Base-by-base conservation (phyloP, 1,284 basidiomycete genomes). In the Marasmius oreades region DNA sequence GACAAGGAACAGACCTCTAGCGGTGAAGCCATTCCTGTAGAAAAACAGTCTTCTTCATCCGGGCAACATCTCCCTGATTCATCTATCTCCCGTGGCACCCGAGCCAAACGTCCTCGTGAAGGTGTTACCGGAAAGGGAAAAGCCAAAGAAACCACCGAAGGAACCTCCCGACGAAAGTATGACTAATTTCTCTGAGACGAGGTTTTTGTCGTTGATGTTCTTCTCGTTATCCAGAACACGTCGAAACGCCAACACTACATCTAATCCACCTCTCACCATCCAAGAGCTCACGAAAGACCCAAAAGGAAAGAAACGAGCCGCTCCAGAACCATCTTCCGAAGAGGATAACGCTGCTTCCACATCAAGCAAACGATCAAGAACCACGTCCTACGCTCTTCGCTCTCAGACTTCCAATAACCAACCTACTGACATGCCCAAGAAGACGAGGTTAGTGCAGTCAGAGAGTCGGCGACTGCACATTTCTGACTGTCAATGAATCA, bases 281-380 rank as follows among this genome's bases (percentile, higher is more conserved):
- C 86, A 84, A 83, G 90, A 91, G 76, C 81, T 85, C 42, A 61
- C 73, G 1, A 80, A 79, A 66, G 88, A 91, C 72, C 69, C 73
- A 62, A 92, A 92, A 73, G 90, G 90, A 61, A 92, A 92, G 83
- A 92, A 92, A 74, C 89, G 90, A 64, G 90, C 90, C 45, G 80
- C 76, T 23, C 86, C 88, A 50, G 88, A 90, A 72, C 72, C 75
- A 43, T 70, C 72, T 60, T 82, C 82, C 52, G 82, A 84, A 67
- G 86, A 88, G 71, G 85, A 88, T 69, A 76, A 79, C 53, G 68
- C 66, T 52, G 66, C 69, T 61, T 73, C 72, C 55, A 71, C 79
- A 56, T 76, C 82, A 51, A 74, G 73, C 59, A 90, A 90, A 71
- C 82, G 84, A 62, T 74, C 76, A 52, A 79, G 79, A 67, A 79